Base-by-base conservation (phyloP, 176 grass and related monocot genomes). In the Ensete glaucum region DNA sequence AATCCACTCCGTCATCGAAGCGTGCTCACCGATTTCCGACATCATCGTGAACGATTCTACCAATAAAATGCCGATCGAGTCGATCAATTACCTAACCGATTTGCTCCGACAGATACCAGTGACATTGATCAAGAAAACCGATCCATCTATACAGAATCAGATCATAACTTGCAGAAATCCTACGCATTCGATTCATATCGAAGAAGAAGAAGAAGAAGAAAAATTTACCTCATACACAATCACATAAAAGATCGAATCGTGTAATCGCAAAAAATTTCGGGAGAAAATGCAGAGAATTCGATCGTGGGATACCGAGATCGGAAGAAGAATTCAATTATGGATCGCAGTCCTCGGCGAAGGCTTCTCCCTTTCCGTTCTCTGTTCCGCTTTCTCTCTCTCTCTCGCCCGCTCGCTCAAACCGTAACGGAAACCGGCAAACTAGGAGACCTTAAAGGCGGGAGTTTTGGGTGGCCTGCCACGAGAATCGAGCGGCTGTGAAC, bases 1-100 rank as follows among this genome's bases (percentile, higher is more conserved):
- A 52, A 89, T 87, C 73, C 79, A 88, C 26, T 92, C 87, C 62
- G 88, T 25, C 64, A 92, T 67, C 50, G 89, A 92, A 14, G 63
- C 75, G 10, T 85, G 89, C 20, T 90, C 89, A 58, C 83, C 81
- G 79, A 71, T 79, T 77, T 90, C 90, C 19, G 93, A 85, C 90
- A 96, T 90, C 82, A 86, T 67, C 76, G 79, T 83, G 57, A 63
- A 70, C 49, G 53, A 16, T 60, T 74, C 76, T 3, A 53, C 25
- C 64, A 27, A 68, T 6, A 24, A 12, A 54, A 3, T 65, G 9
- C 34, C 15, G 10, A 54, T 8, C 12, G n/a, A 64, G 5, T 10
- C 19, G 60, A 64, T 64, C 60, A 25, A 64, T 24, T 20, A 64
- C 34, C 34, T 43, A 43, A 43, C 34, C 34, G 34, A 43, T 43